Evolutionary conservation across 2,329 filamentous ascomycete species (phyloP), one percentile per base, ranked within the genome.

Genomic region (Exophiala sideris): DNA sequence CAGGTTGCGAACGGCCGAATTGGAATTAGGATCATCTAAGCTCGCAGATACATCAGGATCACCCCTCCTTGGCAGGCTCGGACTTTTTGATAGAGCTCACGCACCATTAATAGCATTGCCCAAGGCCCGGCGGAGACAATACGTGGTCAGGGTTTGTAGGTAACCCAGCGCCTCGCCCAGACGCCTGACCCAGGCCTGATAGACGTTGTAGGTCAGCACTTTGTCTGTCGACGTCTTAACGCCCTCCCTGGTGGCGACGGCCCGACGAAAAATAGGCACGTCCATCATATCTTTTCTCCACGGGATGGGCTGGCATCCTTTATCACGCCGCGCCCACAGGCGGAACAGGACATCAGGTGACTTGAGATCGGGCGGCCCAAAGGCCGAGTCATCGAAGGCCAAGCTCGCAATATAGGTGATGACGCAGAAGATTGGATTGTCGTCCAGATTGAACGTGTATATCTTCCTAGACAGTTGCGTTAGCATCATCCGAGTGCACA

Each of bases 391-490:
- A 42, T 56, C 42, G 42, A 56, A 56, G 16, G 48, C 42, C 6
- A 56, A 42, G 16, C 53, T 51, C 18, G 48, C 39, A 29, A 56
- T 52, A 14, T 56, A 12, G 44, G 48, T 56, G 35, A 56, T 52
- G n/a, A 56, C 50, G n/a, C 24, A 56, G 41, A 56, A 56, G 1
- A 56, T 40, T 5, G 35, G 48, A 33, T 57, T 57, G 35, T 57
- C 45, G 46, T 57, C 45, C 8, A 57, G 45, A 44, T 53, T 36
- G 10, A 39, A 45, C 5, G 21, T 34, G 38, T 33, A 45, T 33
- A 18, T 33, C 35, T 48, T 48, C 36, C 33, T 48, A 21, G 36
- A 38, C 39, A 48, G 34, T 34, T n/a, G 18, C 10, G 16, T 29
- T 21, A 48, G 45, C 16, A 16, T n/a, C 7, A 48, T 38, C 24